Conservation (phyloP, 1,284 basidiomycete genomes). For the Puccinia sorghi region DNA sequence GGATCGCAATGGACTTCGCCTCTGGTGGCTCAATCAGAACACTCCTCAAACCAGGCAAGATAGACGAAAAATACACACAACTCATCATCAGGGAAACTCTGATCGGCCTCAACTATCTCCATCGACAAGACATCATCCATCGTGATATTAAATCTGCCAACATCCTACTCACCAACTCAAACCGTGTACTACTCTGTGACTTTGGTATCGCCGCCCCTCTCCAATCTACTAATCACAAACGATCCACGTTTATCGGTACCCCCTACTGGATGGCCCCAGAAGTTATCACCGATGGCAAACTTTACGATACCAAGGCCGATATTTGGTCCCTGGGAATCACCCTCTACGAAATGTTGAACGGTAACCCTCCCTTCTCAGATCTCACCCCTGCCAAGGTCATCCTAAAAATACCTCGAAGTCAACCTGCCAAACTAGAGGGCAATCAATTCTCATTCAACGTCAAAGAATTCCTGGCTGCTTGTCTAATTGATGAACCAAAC, state of each 20-base stretch:
- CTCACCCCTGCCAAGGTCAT: conserved; percentile 75
- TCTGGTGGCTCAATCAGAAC: conserved; percentile 92
- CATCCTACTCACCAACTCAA: conserved; percentile 79
- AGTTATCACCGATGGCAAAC: conserved; percentile 80
- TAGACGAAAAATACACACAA: conserved; percentile 87
- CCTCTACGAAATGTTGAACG: conserved; percentile 90
- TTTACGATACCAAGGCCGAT: conserved; percentile 92
- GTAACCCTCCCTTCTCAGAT: conserved; percentile 83
- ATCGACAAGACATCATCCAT: conserved; percentile 91
- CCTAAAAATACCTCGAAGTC: conserved; percentile 82
- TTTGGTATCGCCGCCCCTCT: conserved; percentile 95
- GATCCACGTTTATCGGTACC: conserved; percentile 91
- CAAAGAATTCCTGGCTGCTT: conserved; percentile 82
- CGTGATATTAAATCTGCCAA: conserved; percentile 97
- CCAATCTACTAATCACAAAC: conserved; percentile 79
- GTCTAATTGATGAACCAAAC: conserved; percentile 77
- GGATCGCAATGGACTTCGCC: conserved; percentile 99
- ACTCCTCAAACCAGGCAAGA: conserved; percentile 70
- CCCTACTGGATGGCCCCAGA: conserved; percentile 99
- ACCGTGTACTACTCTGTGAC: conserved; percentile 90
- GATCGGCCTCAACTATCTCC: conserved; percentile 79
- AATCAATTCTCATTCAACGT: conserved; percentile 77
- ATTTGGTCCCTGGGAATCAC: conserved; percentile 96
- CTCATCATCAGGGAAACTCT: conserved; percentile 88
- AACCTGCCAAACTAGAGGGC: conserved; percentile 79